Evolutionary conservation across 1,139 yeast genomes (phyloP).

Genomic region (Geotrichum klebahnii): DNA sequence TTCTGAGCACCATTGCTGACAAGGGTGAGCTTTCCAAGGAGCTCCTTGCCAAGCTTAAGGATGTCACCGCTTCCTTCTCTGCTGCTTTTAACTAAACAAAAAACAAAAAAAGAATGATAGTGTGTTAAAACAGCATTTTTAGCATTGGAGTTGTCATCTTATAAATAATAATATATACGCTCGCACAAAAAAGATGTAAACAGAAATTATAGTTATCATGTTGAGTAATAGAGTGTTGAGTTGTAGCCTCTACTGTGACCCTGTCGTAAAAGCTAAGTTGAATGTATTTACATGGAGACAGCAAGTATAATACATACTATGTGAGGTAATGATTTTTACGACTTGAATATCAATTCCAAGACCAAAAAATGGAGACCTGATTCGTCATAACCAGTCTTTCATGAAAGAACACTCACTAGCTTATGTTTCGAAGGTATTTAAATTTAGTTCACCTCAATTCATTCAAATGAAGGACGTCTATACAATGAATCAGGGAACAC

Average conservation of each 20-base stretch:
- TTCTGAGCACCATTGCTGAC: slow-evolving; percentile 77
- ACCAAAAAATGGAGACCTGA: too few species aligned
- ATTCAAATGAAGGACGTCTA: not conserved
- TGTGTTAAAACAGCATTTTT: not conserved
- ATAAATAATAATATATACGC: slow-evolving; percentile 5
- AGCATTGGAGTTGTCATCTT: not conserved
- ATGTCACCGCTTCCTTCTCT: slow-evolving; percentile 87
- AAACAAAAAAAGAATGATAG: slow-evolving; percentile 1
- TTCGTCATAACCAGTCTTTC: too few species aligned
- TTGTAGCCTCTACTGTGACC: too few species aligned
- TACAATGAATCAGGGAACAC: not conserved
- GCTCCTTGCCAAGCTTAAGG: slow-evolving; percentile 77
- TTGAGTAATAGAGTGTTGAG: too few species aligned
- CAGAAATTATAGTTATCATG: not conserved
- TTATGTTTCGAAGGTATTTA: too few species aligned
- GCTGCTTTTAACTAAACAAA: slow-evolving; percentile 59
- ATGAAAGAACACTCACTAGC: too few species aligned
- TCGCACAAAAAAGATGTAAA: not conserved
- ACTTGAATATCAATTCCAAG: too few species aligned
- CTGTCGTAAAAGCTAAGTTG: too few species aligned
- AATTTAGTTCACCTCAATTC: too few species aligned
- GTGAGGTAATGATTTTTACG: too few species aligned
- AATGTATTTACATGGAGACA: too few species aligned
- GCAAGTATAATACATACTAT: too few species aligned
- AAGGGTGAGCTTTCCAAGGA: slow-evolving; percentile 92